Base-by-base conservation (phyloP, 192 early-diverging fungal species). In the Phlyctochytrium planicorne region DNA sequence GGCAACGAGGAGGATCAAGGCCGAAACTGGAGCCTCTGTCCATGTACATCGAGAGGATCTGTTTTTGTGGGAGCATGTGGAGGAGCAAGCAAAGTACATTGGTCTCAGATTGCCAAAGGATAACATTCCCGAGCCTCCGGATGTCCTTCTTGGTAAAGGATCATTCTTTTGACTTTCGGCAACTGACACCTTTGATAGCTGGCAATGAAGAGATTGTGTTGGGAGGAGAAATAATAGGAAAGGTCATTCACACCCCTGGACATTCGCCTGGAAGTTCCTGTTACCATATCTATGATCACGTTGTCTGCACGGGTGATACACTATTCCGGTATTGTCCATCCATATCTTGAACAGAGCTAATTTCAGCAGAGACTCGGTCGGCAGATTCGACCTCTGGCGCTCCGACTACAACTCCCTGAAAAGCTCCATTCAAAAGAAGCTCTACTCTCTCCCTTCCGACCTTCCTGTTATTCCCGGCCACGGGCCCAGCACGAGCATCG, bases 301-400 rank as follows among this genome's bases (percentile, higher is more conserved):
- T 29, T 27, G 55, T 57, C 27, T 57, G 55, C 55, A 57, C 55
- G 10, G 55, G 55, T 27, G 55, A 57, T 25, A 57, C 55, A 6
- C 25, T 57, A 10, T 57, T 57, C 55, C 10, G 27, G 16, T 25
- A n/a, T 50, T n/a, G n/a, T n/a, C n/a, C n/a, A n/a, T n/a, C n/a
- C n/a, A 47, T 47, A 20, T 20, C 40, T 47, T 47, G 10, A 14
- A 47, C 6, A 6, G 40, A 6, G 40, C 40, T 47, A 47, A 47
- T 14, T 47, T n/a, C n/a, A n/a, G 40, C 40, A 47, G 40, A 47
- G 40, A 47, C 40, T 57, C 55, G 6, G 55, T 57, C 55, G 55
- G 55, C 55, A 10, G 55, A 10, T 25, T 14, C 27, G 55, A 57
- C 27, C 55, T 57, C 27, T 57, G 55, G 55, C 20, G 55, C 25